Evolutionary conservation across 352 stramenopile species (phyloP).

Genomic region (Globisporangium nunn): DNA sequence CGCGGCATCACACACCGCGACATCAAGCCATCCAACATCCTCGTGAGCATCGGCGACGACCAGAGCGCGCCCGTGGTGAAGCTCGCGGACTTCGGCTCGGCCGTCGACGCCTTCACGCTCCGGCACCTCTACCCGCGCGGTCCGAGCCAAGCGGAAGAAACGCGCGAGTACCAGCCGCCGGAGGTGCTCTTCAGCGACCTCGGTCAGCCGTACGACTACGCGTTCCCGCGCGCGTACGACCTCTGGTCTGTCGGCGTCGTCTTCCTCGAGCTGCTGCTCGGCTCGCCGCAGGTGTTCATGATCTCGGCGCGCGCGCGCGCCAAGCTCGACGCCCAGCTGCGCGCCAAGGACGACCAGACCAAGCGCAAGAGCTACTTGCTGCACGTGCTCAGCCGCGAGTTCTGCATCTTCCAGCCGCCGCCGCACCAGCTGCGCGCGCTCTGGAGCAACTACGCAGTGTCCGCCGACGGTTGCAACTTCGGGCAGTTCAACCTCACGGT

Average conservation of each 20-base stretch:
- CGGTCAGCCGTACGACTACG: constrained; percentile 53
- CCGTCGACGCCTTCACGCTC: constrained; percentile 72
- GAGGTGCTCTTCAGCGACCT: constrained; percentile 79
- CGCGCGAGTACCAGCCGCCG: constrained; percentile 92
- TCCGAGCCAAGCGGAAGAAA: constrained; percentile 88
- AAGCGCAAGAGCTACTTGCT: constrained; percentile 62
- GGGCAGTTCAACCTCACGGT: constrained; percentile 91
- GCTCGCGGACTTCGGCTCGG: constrained; percentile 85
- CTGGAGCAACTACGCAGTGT: constrained; percentile 63
- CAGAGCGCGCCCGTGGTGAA: constrained; percentile 46
- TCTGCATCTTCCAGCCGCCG: constrained; percentile 74
- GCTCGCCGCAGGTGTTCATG: constrained; percentile 86
- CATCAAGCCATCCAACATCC: constrained; percentile 78
- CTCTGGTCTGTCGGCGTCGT: constrained; percentile 93
- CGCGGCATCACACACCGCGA: constrained; percentile 89
- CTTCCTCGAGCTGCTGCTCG: constrained; percentile 93
- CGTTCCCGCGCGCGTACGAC: constrained; percentile 72
- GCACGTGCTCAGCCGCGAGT: constrained; percentile 78
- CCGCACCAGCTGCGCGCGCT: constrained; percentile 43
- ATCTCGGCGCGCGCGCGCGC: constrained; percentile 84
- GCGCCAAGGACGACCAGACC: constrained; percentile 21
- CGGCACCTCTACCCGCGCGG: constrained; percentile 61
- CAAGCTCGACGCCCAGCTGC: constrained; percentile 85
- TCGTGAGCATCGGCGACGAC: constrained; percentile 32
- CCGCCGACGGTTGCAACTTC: constrained; percentile 80